phyloP scores from a whole-genome alignment of 768 basidiomycete genomes.

The Lactifluus volemus region DNA sequence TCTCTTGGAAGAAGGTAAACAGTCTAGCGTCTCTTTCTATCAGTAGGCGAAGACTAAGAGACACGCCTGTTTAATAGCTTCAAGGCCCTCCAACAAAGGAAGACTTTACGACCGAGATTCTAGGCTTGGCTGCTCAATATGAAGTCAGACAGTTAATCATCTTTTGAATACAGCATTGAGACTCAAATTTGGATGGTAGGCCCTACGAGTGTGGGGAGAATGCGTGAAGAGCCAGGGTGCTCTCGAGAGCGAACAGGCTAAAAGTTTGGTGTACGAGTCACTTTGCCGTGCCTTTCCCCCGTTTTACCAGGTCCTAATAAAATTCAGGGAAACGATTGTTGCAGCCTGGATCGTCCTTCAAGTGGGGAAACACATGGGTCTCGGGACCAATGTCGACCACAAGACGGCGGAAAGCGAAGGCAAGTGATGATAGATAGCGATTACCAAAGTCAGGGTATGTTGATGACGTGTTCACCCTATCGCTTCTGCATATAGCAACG shows the following conservation, averaged over 20 bases:
- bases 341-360: conserved; percentile 7
- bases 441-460: not conserved
- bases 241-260: not conserved
- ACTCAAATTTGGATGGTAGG: not conserved
- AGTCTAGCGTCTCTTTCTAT: not conserved
- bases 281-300: too few species aligned
- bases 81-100: not conserved
- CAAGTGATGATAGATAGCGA: not conserved
- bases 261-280: not conserved
- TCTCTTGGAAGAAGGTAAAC: conserved; percentile 7
- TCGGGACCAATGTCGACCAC: not conserved
- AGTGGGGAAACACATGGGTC: not conserved
- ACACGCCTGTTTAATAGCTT: not conserved
- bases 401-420: conserved; percentile 3
- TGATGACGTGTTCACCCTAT: not conserved
- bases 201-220: conserved; percentile 1
- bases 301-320: not conserved
- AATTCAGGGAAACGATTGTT: not conserved
- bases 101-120: conserved; percentile 1
- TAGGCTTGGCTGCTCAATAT: conserved; percentile 4
- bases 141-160: conserved; percentile 6
- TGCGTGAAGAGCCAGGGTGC: not conserved
- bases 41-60: not conserved
- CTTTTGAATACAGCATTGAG: not conserved
- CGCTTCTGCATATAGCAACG: not conserved